phyloP scores from a whole-genome alignment of 306 rosid species.

The Sesbania bispinosa region DNA sequence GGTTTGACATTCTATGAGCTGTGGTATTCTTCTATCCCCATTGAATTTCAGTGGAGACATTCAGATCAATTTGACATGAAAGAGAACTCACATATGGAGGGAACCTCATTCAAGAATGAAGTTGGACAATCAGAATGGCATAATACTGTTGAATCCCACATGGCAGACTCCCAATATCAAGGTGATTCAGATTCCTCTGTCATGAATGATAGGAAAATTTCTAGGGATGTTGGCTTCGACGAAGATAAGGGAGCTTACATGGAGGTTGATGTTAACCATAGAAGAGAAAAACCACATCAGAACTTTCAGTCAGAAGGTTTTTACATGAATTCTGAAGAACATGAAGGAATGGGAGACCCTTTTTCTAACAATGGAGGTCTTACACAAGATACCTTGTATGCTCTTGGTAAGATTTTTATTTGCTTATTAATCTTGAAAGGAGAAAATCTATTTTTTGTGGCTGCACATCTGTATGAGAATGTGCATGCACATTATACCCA shows the following conservation, averaged over 20 bases:
- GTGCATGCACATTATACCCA: not conserved
- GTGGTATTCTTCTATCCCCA: slow-evolving; percentile 67
- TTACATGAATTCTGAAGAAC: slow-evolving; percentile 46
- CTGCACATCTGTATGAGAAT: not conserved
- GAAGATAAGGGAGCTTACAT: slow-evolving; percentile 18
- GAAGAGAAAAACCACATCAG: slow-evolving; percentile 31
- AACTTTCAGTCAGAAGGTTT: slow-evolving; percentile 46
- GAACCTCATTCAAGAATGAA: slow-evolving; percentile 26
- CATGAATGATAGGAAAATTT: slow-evolving; percentile 38
- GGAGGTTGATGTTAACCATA: slow-evolving; percentile 31
- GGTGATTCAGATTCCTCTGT: slow-evolving; percentile 59
- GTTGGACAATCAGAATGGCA: slow-evolving; percentile 35
- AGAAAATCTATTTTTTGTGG: slow-evolving; percentile 9
- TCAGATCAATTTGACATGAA: slow-evolving; percentile 38
- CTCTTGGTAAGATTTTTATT: slow-evolving; percentile 49
- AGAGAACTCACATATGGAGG: slow-evolving; percentile 31
- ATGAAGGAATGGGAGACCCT: slow-evolving; percentile 33
- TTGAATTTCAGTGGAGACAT: slow-evolving; percentile 58
- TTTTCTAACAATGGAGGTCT: slow-evolving; percentile 21
- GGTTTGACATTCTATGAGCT: slow-evolving; percentile 64
- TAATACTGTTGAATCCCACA: slow-evolving; percentile 39
- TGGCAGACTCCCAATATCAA: slow-evolving; percentile 36
- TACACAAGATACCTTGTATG: slow-evolving; percentile 41
- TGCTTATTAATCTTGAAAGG: not conserved
- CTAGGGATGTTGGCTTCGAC: slow-evolving; percentile 18